Conservation (phyloP, 2,329 filamentous ascomycete genomes). For the Hymenoscyphus occultus region DNA sequence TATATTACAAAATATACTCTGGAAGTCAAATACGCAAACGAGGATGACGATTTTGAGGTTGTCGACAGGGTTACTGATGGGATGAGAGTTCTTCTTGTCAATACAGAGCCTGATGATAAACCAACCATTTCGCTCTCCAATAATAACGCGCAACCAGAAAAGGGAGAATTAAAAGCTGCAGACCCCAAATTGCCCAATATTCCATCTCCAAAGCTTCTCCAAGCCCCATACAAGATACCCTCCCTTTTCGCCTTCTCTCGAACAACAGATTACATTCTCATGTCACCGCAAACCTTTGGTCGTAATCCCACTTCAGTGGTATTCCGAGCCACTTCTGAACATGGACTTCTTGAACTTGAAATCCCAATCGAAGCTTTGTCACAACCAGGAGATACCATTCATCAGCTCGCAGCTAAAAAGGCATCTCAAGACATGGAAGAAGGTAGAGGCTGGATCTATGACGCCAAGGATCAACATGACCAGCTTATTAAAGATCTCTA, state of each 20-base stretch:
- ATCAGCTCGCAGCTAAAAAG: conserved; percentile 68
- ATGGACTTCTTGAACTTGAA: conserved; percentile 59
- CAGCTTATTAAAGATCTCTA: conserved; percentile 46
- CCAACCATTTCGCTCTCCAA: conserved; percentile 57
- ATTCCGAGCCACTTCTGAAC: conserved; percentile 53
- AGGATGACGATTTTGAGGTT: conserved; percentile 57
- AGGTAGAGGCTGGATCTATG: conserved; percentile 61
- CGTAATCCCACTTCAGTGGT: conserved; percentile 52
- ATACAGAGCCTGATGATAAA: conserved; percentile 20
- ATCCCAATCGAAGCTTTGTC: conserved; percentile 57
- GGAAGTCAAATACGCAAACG: conserved; percentile 56
- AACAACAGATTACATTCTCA: conserved; percentile 62
- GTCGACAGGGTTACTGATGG: conserved; percentile 55
- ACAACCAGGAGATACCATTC: conserved; percentile 53
- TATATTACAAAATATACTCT: conserved; percentile 63
- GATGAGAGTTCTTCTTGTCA: conserved; percentile 39
- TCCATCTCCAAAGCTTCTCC: conserved; percentile 54
- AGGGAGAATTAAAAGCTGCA: conserved; percentile 32
- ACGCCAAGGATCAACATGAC: conserved; percentile 47
- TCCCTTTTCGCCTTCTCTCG: conserved; percentile 65
- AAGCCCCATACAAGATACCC: conserved; percentile 62
- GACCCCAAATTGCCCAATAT: conserved; percentile 52
- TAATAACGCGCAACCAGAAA: conserved; percentile 35
- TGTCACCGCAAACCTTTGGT: conserved; percentile 49
- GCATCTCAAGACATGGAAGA: conserved; percentile 68